Evolutionary conservation across 1,284 basidiomycete genomes (phyloP), one percentile per base, ranked within the genome.

Genomic region (Hymenochaete sp.): DNA sequence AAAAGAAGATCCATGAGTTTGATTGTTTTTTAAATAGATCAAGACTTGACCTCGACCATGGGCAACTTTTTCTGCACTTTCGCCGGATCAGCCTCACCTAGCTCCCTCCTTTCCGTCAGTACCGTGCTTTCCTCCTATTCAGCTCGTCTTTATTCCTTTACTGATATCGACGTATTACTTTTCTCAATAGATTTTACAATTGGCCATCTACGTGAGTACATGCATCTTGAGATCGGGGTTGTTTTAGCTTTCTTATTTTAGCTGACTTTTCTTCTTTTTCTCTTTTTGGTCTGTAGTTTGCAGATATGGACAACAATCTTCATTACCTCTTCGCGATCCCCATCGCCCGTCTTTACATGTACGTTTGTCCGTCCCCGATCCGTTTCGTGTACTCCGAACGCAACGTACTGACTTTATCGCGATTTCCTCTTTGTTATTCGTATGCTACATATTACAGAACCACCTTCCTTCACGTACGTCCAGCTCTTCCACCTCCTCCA

Each of bases 281-380:
- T n/a, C 21, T 47, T 47, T 32, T 32, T 47, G 10, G 45, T 47
- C 40, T 13, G 45, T 26, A n/a, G 9, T 24, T 25, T 11, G 4
- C 18, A 1, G 18, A 21, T 16, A 14, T 21, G 9, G 24, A 41
- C 32, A 47, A 41, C 24, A 47, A 47, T 24, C 22, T 47, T 5
- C 45, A 47, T 26, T 47, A 47, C 38, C 40, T 47, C 38, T 47
- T 47, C 29, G 45, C 45, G 9, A 22, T 47, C 10, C 45, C 45
- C 14, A 32, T 47, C 22, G 45, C 38, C 6, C 38, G 45, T n/a
- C 39, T 47, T 9, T 41, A 41, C 16, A 47, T 39, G 45, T 47
- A 16, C 27, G 45, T 41, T 8, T 14, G 18, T 14, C 24, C 1
- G 19, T 9, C 24, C n/a, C 8, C 16, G 0, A 14, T 7, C n/a